Conservation (phyloP, 768 basidiomycete species). For the Fibroporia radiculosa region DNA sequence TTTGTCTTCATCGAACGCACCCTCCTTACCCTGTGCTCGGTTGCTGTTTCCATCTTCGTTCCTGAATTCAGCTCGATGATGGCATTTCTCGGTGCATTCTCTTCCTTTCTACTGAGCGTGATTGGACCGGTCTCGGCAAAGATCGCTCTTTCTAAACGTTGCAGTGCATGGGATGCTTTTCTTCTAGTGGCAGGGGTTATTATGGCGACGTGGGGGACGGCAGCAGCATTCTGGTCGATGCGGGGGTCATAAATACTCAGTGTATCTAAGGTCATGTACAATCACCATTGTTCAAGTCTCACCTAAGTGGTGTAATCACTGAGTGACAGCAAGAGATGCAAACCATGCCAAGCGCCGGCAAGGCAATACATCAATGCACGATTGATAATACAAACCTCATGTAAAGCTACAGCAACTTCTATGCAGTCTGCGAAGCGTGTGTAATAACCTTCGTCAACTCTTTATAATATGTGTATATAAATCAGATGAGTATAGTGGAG, state of each 20-base stretch:
- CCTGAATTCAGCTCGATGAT: slow-evolving; percentile 79
- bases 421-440: slow-evolving; percentile 55
- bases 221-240: slow-evolving; percentile 41
- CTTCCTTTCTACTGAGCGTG: slow-evolving; percentile 53
- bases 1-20: slow-evolving; percentile 50
- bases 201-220: slow-evolving; percentile 78
- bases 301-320: too few species aligned
- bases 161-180: slow-evolving; percentile 42
- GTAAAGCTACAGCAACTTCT: slow-evolving; percentile 8
- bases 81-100: slow-evolving; percentile 90
- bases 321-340: too few species aligned
- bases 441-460: slow-evolving; percentile 73
- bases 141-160: slow-evolving; percentile 44
- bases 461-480: slow-evolving; percentile 21
- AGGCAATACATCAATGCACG: too few species aligned
- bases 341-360: too few species aligned
- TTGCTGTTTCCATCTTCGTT: slow-evolving; percentile 62
- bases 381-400: too few species aligned
- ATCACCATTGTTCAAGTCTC: too few species aligned
- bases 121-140: slow-evolving; percentile 66
- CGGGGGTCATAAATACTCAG: too few species aligned
- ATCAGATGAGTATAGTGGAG: not conserved
- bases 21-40: slow-evolving; percentile 48
- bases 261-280: too few species aligned
- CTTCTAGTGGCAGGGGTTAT: slow-evolving; percentile 43